Evolutionary conservation across 495 filamentous ascomycete species (phyloP), one percentile per base, ranked within the genome.

Genomic region (Penicillium canariense): DNA sequence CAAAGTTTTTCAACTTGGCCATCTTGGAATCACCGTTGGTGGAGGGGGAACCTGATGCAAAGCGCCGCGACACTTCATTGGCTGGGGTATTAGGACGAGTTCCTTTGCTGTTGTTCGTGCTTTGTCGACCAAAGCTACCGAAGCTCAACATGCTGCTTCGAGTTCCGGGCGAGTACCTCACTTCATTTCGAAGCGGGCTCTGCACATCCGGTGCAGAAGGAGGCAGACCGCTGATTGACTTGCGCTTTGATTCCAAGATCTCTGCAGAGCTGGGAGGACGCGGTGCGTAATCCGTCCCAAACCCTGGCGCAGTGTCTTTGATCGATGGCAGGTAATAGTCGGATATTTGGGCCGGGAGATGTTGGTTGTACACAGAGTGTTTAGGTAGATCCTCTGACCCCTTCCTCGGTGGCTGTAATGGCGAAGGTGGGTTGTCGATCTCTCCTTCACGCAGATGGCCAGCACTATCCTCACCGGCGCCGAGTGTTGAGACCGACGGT

Each of bases 1-100:
- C 59, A 17, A 72, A 67, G 25, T 34, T 58, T 50, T 69, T 72
- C 52, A 73, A 45, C 48, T 69, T 74, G 20, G 61, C 61, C 47
- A 67, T 66, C 23, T 62, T 57, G 15, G 68, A 67, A 2, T 62
- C 55, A 8, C 43, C 49, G 17, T 56, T 54, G n/a, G 43, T 52
- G 3, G 28, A 50, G 2, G 48, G 35, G 25, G 61, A 54, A 0
- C 14, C 50, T 4, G 58, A 43, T 14, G 27, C 45, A 5, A 56
- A 35, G 43, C 20, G 22, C 14, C 50, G 44, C 5, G 60, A 52
- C 14, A 71, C 31, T 20, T 68, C 67, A 27, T 57, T 66, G 18
- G 55, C 63, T 39, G 63, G 68, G 17, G 58, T 68, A 18, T 46
- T 14, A 12, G 56, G 63, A 17, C 67, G 72, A 27, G 56, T 61